These are phyloP conservation scores for Ceratocystis cacaofunesta DNA, from an alignment of 2,329 filamentous ascomycete genomes.

Conservation along the genomic window DNA sequence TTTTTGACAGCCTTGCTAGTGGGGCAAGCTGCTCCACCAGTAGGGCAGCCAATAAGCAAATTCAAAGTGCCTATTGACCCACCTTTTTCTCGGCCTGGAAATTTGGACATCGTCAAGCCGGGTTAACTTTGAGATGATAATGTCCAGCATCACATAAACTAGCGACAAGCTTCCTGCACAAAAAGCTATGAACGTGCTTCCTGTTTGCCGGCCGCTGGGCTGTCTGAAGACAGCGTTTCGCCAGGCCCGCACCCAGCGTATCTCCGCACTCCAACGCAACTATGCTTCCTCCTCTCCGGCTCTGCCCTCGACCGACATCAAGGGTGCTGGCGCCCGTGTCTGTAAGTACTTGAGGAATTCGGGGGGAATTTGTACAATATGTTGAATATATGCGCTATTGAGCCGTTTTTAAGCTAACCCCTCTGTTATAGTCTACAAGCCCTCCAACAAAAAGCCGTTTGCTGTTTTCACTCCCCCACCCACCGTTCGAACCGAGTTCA, in stretches of 20 bases:
- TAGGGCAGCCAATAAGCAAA: conserved; percentile 12
- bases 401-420: conserved; percentile 1
- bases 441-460: conserved; percentile 19
- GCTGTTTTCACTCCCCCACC: conserved; percentile 18
- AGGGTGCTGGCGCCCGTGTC: conserved; percentile 16
- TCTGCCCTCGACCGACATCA: conserved; percentile 24
- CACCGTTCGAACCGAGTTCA: conserved; percentile 26
- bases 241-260: conserved; percentile 37
- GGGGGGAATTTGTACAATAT: not conserved
- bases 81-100: not conserved
- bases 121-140: not conserved
- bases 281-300: conserved; percentile 20
- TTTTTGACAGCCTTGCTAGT: not conserved
- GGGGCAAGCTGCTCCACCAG: not conserved
- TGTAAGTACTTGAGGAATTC: conserved; percentile 22
- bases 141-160: not conserved
- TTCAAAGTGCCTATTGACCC: not conserved
- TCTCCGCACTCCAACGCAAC: conserved; percentile 17
- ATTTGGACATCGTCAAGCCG: not conserved
- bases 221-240: conserved; percentile 53
- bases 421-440: conserved; percentile 12
- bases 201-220: conserved; percentile 51
- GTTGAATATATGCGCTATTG: too few relatives aligned
- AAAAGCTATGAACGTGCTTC: conserved; percentile 43
- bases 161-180: conserved; percentile 3